Base-by-base conservation (phyloP, 2,329 filamentous ascomycete genomes). In the Ustulina deusta region DNA sequence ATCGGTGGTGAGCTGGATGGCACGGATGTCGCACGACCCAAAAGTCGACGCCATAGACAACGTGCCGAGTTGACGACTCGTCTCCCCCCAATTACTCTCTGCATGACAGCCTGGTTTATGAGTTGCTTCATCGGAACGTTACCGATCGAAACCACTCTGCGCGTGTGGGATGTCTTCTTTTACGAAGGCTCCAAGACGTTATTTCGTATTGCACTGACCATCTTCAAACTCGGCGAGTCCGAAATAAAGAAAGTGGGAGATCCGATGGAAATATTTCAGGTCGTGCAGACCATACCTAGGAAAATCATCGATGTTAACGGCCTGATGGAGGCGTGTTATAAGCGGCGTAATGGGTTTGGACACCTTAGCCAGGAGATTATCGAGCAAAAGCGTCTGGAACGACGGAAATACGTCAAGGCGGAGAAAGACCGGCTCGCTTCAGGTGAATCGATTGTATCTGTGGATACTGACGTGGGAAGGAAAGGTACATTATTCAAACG, bases 81-180 rank as follows among this genome's bases (percentile, higher is more conserved):
- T 4, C 86, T 97, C 11, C 95, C 95, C 0, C 94, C 95, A 13
- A 95, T 98, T 72, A 96, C 93, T 0, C 86, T 98, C 5, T 97
- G 94, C 73, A 93, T 96, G 79, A 97, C 94, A 10, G 93, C 94
- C 3, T 98, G 95, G 95, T 97, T 98, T 79, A 97, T 98, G 95
- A 97, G 93, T 56, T 92, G 96, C 74, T 97, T 96, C 79, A 96
- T 97, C 69, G 94, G 94, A 61, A 97, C 93, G 0, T 83, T 98
- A 20, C 95, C 95, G 1, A 94, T 97, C 69, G 95, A 98, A 81
- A 93, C 91, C 20, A 95, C 94, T 0, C 86, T 97, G 20, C 91
- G 95, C 7, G 93, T 97, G 1, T 98, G 95, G 95, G 95, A 98
- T 74, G 89, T 93, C 1, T 94, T 98, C 77, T 97, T 97, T 79